Evolutionary conservation across 164 flowering plant species (phyloP).

Genomic region (Platanus orientalis): DNA sequence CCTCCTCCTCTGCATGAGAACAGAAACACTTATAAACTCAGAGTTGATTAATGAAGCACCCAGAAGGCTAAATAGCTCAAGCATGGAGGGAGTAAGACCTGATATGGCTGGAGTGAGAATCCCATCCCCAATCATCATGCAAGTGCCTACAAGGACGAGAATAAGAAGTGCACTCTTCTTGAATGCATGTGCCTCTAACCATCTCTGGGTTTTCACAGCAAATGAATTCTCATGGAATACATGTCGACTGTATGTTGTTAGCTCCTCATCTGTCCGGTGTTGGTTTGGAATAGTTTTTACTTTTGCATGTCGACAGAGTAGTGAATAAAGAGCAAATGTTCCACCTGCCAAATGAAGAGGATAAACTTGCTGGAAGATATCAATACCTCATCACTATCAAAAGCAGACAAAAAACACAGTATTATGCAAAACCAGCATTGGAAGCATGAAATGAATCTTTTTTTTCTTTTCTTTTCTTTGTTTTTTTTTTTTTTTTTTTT

Average conservation of each 20-base stretch:
- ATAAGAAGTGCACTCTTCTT: slow-evolving; percentile 69
- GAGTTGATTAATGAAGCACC: background rate
- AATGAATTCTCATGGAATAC: slow-evolving; percentile 67
- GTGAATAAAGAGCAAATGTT: slow-evolving; percentile 89
- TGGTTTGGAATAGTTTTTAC: slow-evolving; percentile 84
- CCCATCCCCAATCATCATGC: slow-evolving; percentile 97
- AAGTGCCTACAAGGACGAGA: slow-evolving; percentile 88
- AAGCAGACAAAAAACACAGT: background rate
- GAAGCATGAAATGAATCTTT: background rate
- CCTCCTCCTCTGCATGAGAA: background rate
- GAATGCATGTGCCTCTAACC: slow-evolving; percentile 60
- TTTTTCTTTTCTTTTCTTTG: too few species aligned
- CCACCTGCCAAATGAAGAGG: slow-evolving; percentile 55
- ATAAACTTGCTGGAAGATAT: background rate
- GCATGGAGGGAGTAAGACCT: slow-evolving; percentile 28
- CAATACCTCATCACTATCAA: background rate
- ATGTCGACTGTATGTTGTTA: slow-evolving; percentile 84
- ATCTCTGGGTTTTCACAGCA: slow-evolving; percentile 86
- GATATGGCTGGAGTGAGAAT: slow-evolving; percentile 98
- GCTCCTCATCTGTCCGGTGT: slow-evolving; percentile 85
- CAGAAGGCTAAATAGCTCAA: background rate
- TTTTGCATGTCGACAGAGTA: slow-evolving; percentile 94
- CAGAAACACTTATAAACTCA: background rate
- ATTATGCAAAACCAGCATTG: background rate
- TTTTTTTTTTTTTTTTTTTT: too few species aligned